Evolutionary conservation across 352 stramenopile genomes (phyloP).

Genomic region (Halophytophthora batemanensis): DNA sequence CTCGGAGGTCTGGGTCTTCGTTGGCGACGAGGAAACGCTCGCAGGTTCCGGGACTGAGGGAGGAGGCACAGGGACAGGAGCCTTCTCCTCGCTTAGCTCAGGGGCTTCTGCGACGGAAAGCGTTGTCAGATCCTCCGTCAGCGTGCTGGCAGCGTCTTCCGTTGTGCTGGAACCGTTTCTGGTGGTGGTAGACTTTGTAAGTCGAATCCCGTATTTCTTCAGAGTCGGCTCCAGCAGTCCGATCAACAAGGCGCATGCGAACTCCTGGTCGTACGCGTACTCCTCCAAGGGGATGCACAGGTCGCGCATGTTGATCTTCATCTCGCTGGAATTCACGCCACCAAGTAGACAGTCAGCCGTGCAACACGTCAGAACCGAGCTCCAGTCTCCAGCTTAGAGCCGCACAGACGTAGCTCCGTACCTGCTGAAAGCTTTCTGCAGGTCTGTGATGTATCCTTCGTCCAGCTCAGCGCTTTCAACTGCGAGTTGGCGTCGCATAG

Average conservation of each 20-base stretch:
- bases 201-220: slow-evolving; percentile 63
- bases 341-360: background rate
- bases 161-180: background rate
- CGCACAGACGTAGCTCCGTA: background rate
- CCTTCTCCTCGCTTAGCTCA: slow-evolving; percentile 17
- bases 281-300: slow-evolving; percentile 80
- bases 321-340: slow-evolving; percentile 44
- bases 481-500: slow-evolving; percentile 7
- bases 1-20: slow-evolving; percentile 1
- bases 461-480: slow-evolving; percentile 58
- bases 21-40: slow-evolving; percentile 7
- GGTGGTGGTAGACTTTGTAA: slow-evolving; percentile 16
- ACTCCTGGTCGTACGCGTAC: slow-evolving; percentile 82
- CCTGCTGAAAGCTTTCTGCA: slow-evolving; percentile 47
- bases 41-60: slow-evolving; percentile 7
- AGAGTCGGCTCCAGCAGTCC: slow-evolving; percentile 67
- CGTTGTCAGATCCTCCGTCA: slow-evolving; percentile 3
- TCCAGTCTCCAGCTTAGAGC: background rate
- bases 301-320: slow-evolving; percentile 83
- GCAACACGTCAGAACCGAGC: slow-evolving; percentile 7
- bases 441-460: slow-evolving; percentile 62
- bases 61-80: background rate
- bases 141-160: background rate
- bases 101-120: slow-evolving; percentile 14
- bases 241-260: slow-evolving; percentile 65